Evolutionary conservation across 371 early-diverging fungal genomes (phyloP).

Genomic region (Aphelidium insulamus): DNA sequence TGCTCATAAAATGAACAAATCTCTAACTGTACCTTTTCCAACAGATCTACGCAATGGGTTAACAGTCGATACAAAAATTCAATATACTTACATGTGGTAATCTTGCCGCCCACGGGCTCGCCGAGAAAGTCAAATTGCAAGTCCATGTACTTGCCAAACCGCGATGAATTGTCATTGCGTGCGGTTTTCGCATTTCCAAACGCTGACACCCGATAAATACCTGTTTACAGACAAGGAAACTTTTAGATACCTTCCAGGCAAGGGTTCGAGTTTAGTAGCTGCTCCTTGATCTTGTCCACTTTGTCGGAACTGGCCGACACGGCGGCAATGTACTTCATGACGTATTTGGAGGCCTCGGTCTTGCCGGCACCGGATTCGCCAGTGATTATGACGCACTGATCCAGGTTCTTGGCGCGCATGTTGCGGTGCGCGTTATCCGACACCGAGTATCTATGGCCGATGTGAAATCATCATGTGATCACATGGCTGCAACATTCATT

Average conservation of each 20-base stretch:
- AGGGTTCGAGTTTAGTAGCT: conserved; percentile 2
- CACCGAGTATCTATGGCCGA: too few species aligned
- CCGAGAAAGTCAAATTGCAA: conserved; percentile 65
- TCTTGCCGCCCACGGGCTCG: conserved; percentile 59
- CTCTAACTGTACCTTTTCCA: too few species aligned
- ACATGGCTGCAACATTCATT: too few species aligned
- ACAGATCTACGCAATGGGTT: too few species aligned
- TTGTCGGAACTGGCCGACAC: conserved; percentile 1
- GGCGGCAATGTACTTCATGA: conserved; percentile 7
- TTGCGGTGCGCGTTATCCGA: conserved; percentile 6
- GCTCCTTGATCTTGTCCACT: background rate
- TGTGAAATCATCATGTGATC: too few species aligned
- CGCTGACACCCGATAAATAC: too few species aligned
- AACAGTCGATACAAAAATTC: background rate
- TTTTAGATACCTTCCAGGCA: conserved; percentile 10
- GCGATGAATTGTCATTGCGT: conserved; percentile 43
- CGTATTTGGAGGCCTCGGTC: conserved; percentile 7
- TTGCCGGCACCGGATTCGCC: conserved; percentile 10
- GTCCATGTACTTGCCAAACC: conserved; percentile 58
- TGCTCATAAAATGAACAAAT: too few species aligned
- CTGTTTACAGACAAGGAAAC: too few species aligned
- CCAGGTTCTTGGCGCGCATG: conserved; percentile 2
- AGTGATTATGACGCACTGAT: conserved; percentile 11
- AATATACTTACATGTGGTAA: conserved; percentile 19
- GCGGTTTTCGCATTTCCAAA: conserved; percentile 37